Conservation (phyloP, 73 alveolate species). For the Tetrahymena elliotti region DNA sequence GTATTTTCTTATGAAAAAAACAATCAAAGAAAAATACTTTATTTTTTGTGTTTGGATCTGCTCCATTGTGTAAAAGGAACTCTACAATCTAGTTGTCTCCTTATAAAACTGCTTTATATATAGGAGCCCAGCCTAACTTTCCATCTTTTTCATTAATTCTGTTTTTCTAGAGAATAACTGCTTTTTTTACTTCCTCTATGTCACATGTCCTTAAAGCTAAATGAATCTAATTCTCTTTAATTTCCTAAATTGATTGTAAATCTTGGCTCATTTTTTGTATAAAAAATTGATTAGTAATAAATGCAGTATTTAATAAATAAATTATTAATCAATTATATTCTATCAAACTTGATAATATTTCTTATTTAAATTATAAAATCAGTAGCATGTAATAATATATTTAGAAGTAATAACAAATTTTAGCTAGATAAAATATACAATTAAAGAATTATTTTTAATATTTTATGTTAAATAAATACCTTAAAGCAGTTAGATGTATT, state of each 20-base stretch:
- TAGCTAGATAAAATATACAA: no score
- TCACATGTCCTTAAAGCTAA: conserved; percentile 3
- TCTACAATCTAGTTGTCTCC: conserved; percentile 11
- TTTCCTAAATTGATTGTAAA: neutral
- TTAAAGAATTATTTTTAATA: no score
- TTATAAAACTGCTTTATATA: conserved; percentile 16
- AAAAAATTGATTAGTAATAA: no score
- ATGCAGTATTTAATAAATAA: no score
- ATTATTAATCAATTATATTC: no score
- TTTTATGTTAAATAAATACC: no score
- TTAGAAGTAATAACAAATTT: no score
- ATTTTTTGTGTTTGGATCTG: conserved; percentile 14
- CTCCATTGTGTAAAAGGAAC: conserved; percentile 8
- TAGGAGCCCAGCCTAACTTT: conserved; percentile 31
- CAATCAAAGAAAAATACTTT: neutral
- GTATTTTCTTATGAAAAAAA: neutral
- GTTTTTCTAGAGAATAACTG: neutral
- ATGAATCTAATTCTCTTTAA: neutral
- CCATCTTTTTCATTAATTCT: conserved; percentile 5
- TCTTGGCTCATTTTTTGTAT: neutral
- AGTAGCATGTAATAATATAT: no score
- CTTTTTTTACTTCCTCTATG: neutral
- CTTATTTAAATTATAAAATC: no score
- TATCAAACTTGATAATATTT: no score
- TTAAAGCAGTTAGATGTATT: no score